Evolutionary conservation across 257 asterid genomes (phyloP).

Genomic region (Euphrasia confusa): DNA sequence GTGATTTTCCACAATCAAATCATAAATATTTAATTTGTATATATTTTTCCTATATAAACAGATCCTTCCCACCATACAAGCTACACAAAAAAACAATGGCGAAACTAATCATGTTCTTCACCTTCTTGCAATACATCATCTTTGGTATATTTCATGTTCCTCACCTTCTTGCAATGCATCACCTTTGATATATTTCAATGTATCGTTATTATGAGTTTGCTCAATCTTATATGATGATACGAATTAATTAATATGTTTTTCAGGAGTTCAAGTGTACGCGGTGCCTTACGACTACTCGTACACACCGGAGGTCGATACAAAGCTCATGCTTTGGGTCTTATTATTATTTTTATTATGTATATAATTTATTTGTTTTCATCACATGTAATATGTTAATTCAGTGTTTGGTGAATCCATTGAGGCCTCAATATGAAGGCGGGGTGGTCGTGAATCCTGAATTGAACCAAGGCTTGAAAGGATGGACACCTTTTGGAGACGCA

Average conservation of each 20-base stretch:
- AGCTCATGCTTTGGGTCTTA: too few relatives aligned
- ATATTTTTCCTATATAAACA: neutral
- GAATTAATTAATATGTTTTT: neutral
- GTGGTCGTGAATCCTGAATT: conserved; percentile 36
- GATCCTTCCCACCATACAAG: neutral
- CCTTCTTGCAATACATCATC: conserved; percentile 16
- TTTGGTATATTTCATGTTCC: too few relatives aligned
- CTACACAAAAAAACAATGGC: conserved; percentile 17
- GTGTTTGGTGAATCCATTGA: conserved; percentile 38
- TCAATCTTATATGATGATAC: too few relatives aligned
- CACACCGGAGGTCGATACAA: conserved; percentile 39
- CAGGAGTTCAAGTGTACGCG: conserved; percentile 37
- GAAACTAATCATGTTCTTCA: conserved; percentile 8
- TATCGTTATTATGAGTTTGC: too few relatives aligned
- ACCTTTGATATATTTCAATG: too few relatives aligned
- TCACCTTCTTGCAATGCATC: too few relatives aligned
- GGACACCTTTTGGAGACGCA: conserved; percentile 29
- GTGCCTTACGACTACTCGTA: conserved; percentile 44
- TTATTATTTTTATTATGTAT: too few relatives aligned
- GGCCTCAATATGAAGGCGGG: conserved; percentile 49
- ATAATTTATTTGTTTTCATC: too few relatives aligned
- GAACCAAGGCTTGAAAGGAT: conserved; percentile 34
- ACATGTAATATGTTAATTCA: neutral
- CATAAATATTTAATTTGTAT: neutral
- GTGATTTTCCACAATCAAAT: neutral